These are phyloP conservation scores for Lycium ferocissimum DNA, from an alignment of 257 asterid genomes.

Conservation along the genomic window DNA sequence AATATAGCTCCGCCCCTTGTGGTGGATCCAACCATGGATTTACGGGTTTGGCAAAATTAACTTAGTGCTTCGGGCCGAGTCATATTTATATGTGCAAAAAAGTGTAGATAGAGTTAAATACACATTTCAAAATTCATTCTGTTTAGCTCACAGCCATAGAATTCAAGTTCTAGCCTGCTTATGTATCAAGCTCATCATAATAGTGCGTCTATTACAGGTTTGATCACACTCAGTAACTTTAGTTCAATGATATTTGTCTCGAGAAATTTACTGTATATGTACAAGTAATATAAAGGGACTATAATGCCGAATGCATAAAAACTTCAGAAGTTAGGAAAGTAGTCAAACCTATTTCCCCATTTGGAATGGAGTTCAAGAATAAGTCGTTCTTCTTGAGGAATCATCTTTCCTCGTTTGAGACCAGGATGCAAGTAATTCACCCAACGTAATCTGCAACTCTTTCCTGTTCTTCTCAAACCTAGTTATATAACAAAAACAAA, in stretches of 20 bases:
- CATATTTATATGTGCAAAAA: too few relatives aligned
- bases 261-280: too few relatives aligned
- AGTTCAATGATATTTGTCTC: too few relatives aligned
- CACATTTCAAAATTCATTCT: neutral
- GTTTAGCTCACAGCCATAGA: neutral
- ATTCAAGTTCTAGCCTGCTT: neutral
- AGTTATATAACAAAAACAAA: constrained; percentile 18
- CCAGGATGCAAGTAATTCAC: constrained; percentile 91
- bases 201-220: too few relatives aligned
- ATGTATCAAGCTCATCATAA: neutral
- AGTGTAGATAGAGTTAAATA: neutral
- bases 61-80: neutral
- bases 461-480: constrained; percentile 80
- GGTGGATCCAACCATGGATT: neutral
- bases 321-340: neutral
- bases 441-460: constrained; percentile 58
- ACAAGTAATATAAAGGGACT: too few relatives aligned
- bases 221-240: too few relatives aligned
- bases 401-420: constrained; percentile 81
- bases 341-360: constrained; percentile 52
- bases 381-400: constrained; percentile 32
- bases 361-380: constrained; percentile 19
- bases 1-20: neutral
- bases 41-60: neutral
- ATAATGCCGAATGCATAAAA: too few relatives aligned